Conservation (phyloP, 495 filamentous ascomycete genomes). For the Jackrogersella multiformis region DNA sequence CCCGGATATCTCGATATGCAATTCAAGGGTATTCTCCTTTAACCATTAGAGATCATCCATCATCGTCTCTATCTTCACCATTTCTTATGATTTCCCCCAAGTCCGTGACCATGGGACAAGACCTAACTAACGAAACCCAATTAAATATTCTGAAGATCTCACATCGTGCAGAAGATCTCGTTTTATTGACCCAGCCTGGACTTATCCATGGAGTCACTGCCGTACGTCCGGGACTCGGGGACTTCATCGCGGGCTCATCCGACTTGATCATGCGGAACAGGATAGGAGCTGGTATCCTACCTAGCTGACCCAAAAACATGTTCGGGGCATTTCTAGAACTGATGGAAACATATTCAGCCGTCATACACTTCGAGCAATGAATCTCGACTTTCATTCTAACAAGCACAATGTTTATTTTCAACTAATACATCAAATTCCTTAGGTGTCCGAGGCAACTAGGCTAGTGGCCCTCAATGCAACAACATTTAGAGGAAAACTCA, state of each 20-base stretch:
- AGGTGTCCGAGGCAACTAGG: background rate
- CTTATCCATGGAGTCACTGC: too few species aligned
- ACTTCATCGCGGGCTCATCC: too few species aligned
- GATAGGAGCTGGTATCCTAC: too few species aligned
- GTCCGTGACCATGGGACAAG: background rate
- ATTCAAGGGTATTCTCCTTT: constrained; percentile 18
- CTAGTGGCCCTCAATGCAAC: background rate
- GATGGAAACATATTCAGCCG: background rate
- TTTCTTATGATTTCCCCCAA: background rate
- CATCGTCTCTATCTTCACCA: background rate
- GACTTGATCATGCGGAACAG: too few species aligned
- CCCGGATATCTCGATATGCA: constrained; percentile 36
- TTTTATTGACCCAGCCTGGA: too few species aligned
- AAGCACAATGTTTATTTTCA: background rate
- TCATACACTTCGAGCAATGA: too few species aligned
- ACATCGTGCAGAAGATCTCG: background rate
- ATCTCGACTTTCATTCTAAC: background rate
- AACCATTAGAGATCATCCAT: background rate
- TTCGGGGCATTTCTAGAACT: background rate
- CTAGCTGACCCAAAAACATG: too few species aligned
- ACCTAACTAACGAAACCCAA: background rate
- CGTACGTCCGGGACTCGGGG: too few species aligned
- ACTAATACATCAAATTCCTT: background rate
- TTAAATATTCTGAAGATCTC: background rate
- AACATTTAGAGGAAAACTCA: background rate